A percentile compares a stretch with the other conserved stretches of the same genome.
phyloP scores from a whole-genome alignment of 208 protist species.

The Histomonas meleagridis region DNA sequence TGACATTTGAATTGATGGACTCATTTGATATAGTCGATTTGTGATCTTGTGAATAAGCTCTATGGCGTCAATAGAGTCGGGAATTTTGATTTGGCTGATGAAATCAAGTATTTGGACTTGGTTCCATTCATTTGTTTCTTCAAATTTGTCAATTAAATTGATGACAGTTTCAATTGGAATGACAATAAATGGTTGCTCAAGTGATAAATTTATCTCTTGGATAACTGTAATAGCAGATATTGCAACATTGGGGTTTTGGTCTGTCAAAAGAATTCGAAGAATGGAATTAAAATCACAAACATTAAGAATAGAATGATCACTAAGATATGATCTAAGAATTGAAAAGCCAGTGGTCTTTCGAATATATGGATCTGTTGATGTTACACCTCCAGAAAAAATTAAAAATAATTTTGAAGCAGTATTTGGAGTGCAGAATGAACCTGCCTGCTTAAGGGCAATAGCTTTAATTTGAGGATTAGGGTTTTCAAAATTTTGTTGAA shows the following conservation, averaged over 20 bases:
- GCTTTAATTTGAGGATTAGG: background rate
- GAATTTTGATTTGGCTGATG: background rate
- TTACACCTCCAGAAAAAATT: background rate
- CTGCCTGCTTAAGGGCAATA: background rate
- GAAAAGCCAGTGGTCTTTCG: background rate
- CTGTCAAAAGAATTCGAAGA: background rate
- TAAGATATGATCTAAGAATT: background rate
- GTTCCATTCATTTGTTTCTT: background rate
- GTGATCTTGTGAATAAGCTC: background rate
- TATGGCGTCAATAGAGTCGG: background rate
- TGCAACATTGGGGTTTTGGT: background rate
- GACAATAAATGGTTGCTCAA: background rate
- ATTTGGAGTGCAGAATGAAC: background rate
- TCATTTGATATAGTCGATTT: background rate
- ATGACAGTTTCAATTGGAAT: background rate
- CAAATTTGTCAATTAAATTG: background rate
- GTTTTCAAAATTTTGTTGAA: background rate
- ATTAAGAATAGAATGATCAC: background rate
- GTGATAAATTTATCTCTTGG: background rate
- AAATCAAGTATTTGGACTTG: constrained; percentile 9
- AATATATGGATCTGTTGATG: background rate
- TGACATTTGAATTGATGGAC: background rate
- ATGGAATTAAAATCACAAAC: background rate
- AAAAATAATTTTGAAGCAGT: background rate
- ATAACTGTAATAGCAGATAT: background rate